Evolutionary conservation across 129 eudicot genomes (phyloP), one percentile per base, ranked within the genome.

Genomic region (Flaveria trinervia): DNA sequence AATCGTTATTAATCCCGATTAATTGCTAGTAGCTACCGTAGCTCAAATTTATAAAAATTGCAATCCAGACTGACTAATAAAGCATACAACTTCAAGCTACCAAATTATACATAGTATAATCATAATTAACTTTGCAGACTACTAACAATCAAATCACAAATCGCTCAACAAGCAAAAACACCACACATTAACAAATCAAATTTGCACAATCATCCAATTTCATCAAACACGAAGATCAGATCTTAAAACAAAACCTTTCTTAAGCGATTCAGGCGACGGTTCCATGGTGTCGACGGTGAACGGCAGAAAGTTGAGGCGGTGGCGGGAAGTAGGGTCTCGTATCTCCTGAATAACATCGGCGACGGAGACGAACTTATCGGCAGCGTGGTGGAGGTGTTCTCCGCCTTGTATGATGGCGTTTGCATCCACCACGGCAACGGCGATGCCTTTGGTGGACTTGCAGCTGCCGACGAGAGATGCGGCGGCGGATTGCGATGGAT

Each of bases 401-500:
- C 98, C 97, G 56, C 96, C 97, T 73, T 89, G 92, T 56, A 94
- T 94, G 12, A 94, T 85, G 77, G 97, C 97, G 82, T 87, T 94
- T 17, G 97, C 97, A 46, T 91, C 97, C 41, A 91, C 92, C 49
- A 91, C 98, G 7, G 98, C 97, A 33, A 94, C 90, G 1, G 96
- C 90, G 7, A 94, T 87, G 43, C 96, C 97, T 69, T 88, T 87
- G 36, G 92, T 80, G 11, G 96, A 87, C 43, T 85, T 86, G 77
- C 95, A 86, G 88, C 86, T 85, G 2, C 86, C 97, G 25, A 83
- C 87, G 45, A 84, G 43, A 65, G 78, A 74, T 33, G 73, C 70
- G 9, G 82, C 78, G 16, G 77, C 10, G 51, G 70, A 54, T 12
- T 72, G 80, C 5, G 50, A 79, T 61, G 12, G 83, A 52, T 60